Conservation (phyloP, 257 asterid genomes). For the Datura wrightii region DNA sequence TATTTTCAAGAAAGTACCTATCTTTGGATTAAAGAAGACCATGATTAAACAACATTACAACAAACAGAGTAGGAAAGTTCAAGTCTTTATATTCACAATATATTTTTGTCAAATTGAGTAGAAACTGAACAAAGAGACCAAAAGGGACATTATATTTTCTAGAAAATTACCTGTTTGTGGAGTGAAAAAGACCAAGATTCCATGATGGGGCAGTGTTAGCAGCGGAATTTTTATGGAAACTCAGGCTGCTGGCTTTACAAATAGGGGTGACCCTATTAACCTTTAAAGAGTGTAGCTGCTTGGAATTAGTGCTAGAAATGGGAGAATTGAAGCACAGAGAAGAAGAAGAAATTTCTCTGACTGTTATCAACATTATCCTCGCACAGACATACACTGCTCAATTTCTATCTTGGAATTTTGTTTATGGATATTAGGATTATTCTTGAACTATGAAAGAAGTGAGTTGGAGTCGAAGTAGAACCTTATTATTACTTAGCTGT, state of each 20-base stretch:
- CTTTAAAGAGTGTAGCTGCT: neutral
- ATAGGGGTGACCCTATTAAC: neutral
- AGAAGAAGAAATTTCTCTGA: constrained; percentile 54
- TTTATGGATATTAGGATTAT: neutral
- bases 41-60: neutral
- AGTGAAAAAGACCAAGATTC: neutral
- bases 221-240: neutral
- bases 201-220: neutral
- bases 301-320: constrained; percentile 37
- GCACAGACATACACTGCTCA: neutral
- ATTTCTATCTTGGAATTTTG: neutral
- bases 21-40: neutral
- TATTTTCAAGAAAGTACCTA: neutral
- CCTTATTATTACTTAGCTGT: neutral
- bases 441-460: neutral
- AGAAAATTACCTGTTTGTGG: constrained; percentile 21
- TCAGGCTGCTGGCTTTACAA: constrained; percentile 5
- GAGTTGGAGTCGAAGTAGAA: neutral
- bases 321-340: constrained; percentile 47
- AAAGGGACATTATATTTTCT: neutral
- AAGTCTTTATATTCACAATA: neutral
- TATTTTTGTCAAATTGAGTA: neutral
- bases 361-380: constrained; percentile 74
- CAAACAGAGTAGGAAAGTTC: neutral
- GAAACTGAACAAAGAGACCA: neutral